Base-by-base conservation (phyloP, 306 rosid genomes). In the Nissolia schottii region DNA sequence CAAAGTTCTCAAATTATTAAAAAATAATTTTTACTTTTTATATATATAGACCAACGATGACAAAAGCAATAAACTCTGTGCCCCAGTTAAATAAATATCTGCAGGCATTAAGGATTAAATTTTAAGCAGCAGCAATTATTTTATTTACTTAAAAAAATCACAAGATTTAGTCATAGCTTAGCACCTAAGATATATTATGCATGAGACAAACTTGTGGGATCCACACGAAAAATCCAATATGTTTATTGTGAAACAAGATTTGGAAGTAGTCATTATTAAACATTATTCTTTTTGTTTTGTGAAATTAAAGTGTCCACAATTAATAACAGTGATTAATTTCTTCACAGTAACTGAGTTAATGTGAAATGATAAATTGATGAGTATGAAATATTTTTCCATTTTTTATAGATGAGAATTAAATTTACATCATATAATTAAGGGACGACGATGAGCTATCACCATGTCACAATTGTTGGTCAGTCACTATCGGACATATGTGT, bases 121-220 rank as follows among this genome's bases (percentile, higher is more conserved):
- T n/a, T 27, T 1, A 64, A 41, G 7, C 5, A 16, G 71, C 32
- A 10, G 8, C 15, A 18, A 1, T 15, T 5, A 13, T 50, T 50
- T 4, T 13, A 23, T 6, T 2, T 16, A 14, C n/a, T 1, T 5
- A 18, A 31, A 14, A 13, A 48, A 6, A 62, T n/a, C 19, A 45
- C 5, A 0, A 45, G 51, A 45, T 24, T n/a, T 18, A 49, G 31
- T 41, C 55, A 25, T 77, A 37, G 6, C 70, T 62, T 56, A 56
- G 40, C 69, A 57, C n/a, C 32, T 22, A 65, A 71, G 67, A 24
- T 58, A 45, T 23, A 11, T 14, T 16, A 5, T 34, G 60, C 38
- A 5, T 34, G 60, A 50, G 48, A 58, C 55, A 71, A 76, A 50
- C 23, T 10, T 38, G 76, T 40, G 76, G 73, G 85, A 37, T 45